Conservation (phyloP, 768 basidiomycete species). For the Jaapia argillacea region DNA sequence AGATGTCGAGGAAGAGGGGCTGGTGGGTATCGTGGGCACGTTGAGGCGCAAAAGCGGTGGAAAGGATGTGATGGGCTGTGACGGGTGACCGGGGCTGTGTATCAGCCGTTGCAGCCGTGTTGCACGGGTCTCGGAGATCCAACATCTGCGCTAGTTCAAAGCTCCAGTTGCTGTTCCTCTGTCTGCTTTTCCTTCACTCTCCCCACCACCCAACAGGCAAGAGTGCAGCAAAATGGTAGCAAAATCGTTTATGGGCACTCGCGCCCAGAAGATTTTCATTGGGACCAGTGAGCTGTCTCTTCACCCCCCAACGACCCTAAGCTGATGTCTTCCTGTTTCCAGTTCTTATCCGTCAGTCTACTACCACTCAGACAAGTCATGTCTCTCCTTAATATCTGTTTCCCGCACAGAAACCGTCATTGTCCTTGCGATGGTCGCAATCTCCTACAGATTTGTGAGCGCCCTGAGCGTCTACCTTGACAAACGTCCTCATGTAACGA, state of each 20-base stretch:
- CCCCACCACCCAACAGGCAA: too few species aligned
- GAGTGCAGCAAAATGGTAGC: too few species aligned
- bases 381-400: neutral
- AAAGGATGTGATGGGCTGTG: too few species aligned
- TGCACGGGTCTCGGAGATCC: too few species aligned
- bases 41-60: too few species aligned
- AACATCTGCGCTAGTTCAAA: too few species aligned
- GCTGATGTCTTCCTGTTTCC: neutral
- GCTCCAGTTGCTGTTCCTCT: too few species aligned
- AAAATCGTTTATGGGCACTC: constrained; percentile 62
- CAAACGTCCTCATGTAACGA: constrained; percentile 2
- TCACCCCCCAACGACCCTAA: neutral
- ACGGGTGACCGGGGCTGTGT: too few species aligned
- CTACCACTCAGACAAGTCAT: neutral
- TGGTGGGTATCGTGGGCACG: too few species aligned
- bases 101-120: too few species aligned
- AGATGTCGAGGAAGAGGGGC: too few species aligned
- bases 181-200: too few species aligned
- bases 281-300: constrained; percentile 43
- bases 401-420: constrained; percentile 52
- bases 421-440: constrained; percentile 65
- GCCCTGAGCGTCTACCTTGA: neutral
- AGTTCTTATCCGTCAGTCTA: constrained; percentile 53
- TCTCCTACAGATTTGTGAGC: constrained; percentile 57
- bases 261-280: constrained; percentile 65